Percentiles rank a stretch among this genome's conserved stretches.
phyloP scores from a whole-genome alignment of 441 rosid species.

The Melastoma candidum region DNA sequence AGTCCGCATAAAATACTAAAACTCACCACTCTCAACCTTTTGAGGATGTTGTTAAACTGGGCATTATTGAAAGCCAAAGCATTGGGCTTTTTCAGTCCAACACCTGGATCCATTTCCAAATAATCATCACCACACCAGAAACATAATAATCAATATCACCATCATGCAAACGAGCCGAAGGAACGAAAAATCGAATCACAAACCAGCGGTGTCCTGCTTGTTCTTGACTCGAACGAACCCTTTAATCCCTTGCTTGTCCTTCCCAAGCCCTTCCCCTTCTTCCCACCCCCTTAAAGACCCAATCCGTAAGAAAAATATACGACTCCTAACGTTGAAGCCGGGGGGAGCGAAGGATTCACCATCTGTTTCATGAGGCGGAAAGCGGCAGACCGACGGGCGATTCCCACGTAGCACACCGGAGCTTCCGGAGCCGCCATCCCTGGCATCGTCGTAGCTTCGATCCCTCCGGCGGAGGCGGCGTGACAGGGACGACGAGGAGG shows the following conservation, averaged over 20 bases:
- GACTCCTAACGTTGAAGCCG: not conserved
- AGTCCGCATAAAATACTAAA: not conserved
- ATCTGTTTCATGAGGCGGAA: slow-evolving; percentile 98
- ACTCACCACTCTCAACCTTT: slow-evolving; percentile 87
- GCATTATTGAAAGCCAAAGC: slow-evolving; percentile 94
- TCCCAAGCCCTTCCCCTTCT: slow-evolving; percentile 99
- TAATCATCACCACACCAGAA: not conserved
- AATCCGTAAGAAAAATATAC: not conserved
- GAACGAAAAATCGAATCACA: slow-evolving; percentile 1
- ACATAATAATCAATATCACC: not conserved
- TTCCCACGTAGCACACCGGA: slow-evolving; percentile 83
- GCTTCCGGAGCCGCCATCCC: slow-evolving; percentile 90
- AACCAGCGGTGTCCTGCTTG: slow-evolving; percentile 83
- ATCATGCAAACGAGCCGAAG: not conserved
- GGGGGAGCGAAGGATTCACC: slow-evolving; percentile 26
- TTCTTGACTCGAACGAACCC: slow-evolving; percentile 78
- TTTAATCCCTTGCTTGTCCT: slow-evolving; percentile 95
- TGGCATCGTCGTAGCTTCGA: slow-evolving; percentile 3
- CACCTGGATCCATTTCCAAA: slow-evolving; percentile 33
- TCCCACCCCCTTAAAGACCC: slow-evolving; percentile 73
- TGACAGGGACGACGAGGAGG: too few relatives aligned
- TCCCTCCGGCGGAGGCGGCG: too few relatives aligned
- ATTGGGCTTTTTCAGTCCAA: slow-evolving; percentile 86
- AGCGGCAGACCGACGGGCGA: slow-evolving; percentile 71
- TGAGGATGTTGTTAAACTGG: slow-evolving; percentile 87